A percentile compares a stretch with the other conserved stretches of the same genome.
phyloP scores from a whole-genome alignment of 2,329 filamentous ascomycete genomes.

The Neonectria hederae region DNA sequence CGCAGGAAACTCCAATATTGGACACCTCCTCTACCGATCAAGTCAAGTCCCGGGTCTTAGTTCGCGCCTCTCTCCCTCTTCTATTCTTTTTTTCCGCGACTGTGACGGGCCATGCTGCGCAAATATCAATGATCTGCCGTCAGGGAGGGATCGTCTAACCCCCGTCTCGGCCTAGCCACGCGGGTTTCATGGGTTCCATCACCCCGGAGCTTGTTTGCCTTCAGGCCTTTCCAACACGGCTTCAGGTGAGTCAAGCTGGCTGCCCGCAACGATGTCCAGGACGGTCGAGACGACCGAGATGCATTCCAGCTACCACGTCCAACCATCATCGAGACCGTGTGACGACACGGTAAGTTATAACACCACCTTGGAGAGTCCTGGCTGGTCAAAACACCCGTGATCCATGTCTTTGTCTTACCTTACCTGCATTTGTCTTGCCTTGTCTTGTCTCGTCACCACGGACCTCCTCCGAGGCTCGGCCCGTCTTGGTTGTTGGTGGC shows the following conservation, averaged over 20 bases:
- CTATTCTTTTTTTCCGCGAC: not conserved
- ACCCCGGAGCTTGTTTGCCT: conserved; percentile 5
- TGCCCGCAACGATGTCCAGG: not conserved
- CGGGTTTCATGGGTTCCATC: conserved; percentile 22
- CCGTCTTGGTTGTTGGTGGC: not conserved
- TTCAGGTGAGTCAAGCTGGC: not conserved
- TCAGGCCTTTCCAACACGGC: not conserved
- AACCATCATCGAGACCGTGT: not conserved
- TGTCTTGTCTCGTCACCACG: not conserved
- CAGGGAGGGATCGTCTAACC: not conserved
- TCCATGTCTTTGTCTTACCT: not conserved
- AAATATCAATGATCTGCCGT: conserved; percentile 1
- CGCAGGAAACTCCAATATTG: not conserved
- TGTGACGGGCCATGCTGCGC: not conserved
- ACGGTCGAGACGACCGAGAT: conserved; percentile 6
- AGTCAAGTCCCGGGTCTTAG: conserved; percentile 1
- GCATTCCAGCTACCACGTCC: not conserved
- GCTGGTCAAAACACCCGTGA: not conserved
- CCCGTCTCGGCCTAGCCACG: conserved; percentile 36
- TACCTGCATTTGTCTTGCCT: not conserved
- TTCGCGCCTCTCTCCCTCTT: not conserved
- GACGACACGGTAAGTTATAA: not conserved
- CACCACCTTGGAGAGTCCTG: not conserved
- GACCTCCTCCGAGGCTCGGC: not conserved
- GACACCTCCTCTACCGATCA: conserved; percentile 7